Evolutionary conservation across 345 rosid species (phyloP), one percentile per base, ranked within the genome.

Genomic region (Sonneratia caseolaris): DNA sequence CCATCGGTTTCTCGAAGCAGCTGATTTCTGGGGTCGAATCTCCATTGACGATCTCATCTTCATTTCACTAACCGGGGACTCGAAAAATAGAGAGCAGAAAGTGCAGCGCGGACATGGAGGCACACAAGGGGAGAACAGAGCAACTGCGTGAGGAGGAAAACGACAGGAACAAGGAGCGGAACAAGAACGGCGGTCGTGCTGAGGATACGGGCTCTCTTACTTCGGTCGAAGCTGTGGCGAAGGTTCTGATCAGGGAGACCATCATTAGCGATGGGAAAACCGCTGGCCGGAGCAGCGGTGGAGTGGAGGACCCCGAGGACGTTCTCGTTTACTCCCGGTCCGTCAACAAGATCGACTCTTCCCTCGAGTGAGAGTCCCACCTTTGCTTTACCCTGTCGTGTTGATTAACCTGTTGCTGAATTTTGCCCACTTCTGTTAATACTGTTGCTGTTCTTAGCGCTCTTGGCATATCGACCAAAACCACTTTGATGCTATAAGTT

Each of bases 291-390:
- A 22, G 22, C 59, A 19, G 59, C 59, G 22, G 51, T 14, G 59
- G 59, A 55, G 24, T 36, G 7, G 64, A 59, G 36, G 64, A 59
- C 2, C 64, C 27, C 18, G 35, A 74, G 1, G 81, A 76, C 27
- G 76, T 81, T 37, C 77, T 84, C 35, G 82, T 68, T 71, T 79
- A 77, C 79, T 73, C 80, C 12, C 72, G 85, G 55, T 62, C 76
- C 3, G 81, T 78, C 37, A 43, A 71, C 72, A 81, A 73, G 70
- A 78, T 72, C 59, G 76, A 84, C 66, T 81, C 85, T 36, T 81
- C 83, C 2, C 81, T 81, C 21, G 75, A 81, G 68, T 79, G 68
- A 66, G 62, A 35, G 35, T 22, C 36, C 37, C 21, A 18, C 40
- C 49, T 14, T 40, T 15, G 53, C 53, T 9, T 48, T 10, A 48